phyloP scores from a whole-genome alignment of 768 basidiomycete species.

The Termitomyces eurrhizus region DNA sequence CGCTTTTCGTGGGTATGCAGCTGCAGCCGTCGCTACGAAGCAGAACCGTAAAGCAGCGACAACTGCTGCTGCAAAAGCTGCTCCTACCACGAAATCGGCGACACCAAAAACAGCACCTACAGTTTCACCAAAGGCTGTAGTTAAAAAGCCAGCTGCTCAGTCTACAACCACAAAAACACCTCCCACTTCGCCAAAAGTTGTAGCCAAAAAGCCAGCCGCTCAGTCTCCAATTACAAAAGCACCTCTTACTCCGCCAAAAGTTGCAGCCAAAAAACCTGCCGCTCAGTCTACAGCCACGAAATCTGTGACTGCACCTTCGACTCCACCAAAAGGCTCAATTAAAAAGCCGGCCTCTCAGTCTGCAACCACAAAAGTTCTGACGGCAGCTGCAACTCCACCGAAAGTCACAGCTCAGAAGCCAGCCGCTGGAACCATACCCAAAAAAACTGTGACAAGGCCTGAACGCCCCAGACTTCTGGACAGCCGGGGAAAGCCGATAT shows the following conservation, averaged over 20 bases:
- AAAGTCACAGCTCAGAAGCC: background rate
- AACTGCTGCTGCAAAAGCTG: background rate
- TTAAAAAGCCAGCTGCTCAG: background rate
- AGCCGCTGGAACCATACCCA: background rate
- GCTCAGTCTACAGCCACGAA: background rate
- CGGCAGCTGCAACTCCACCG: too few species aligned
- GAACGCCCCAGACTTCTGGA: background rate
- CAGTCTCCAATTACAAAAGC: too few species aligned
- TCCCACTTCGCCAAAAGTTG: background rate
- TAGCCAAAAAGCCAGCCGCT: background rate
- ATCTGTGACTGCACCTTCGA: too few species aligned
- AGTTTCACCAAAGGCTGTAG: too few species aligned
- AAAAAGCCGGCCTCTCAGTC: background rate
- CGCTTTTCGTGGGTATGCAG: conserved; percentile 11
- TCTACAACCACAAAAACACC: background rate
- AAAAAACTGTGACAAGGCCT: background rate
- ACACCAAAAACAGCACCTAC: background rate
- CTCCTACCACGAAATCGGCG: background rate
- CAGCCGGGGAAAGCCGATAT: conserved; percentile 6
- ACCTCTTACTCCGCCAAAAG: too few species aligned
- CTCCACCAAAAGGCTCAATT: background rate
- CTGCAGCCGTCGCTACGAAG: conserved; percentile 3
- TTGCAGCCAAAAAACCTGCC: too few species aligned
- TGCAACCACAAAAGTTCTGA: background rate
- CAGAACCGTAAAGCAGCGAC: conserved; percentile 12